phyloP scores from a whole-genome alignment of 2,329 filamentous ascomycete species.

The Chaetomiaceae sp. region DNA sequence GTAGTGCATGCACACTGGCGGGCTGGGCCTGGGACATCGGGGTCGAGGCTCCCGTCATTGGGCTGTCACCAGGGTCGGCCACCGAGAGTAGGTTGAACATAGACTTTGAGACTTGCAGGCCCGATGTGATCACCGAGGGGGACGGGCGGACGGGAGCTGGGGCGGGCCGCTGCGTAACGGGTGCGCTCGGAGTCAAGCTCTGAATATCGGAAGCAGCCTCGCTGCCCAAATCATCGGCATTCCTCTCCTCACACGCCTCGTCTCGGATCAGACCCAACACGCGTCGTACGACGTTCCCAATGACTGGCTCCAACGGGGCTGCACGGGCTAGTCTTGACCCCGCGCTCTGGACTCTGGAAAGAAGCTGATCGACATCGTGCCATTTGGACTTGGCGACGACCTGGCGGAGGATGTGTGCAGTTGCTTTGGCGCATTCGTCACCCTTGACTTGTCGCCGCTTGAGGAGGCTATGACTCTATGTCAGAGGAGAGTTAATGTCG shows the following conservation, averaged over 20 bases:
- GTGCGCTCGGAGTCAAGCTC: conserved; percentile 20
- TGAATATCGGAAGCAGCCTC: conserved; percentile 53
- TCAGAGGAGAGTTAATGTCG: conserved; percentile 10
- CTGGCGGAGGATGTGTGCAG: conserved; percentile 79
- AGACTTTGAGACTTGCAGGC: conserved; percentile 65
- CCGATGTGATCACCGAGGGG: conserved; percentile 58
- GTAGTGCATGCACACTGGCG: conserved; percentile 62
- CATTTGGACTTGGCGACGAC: conserved; percentile 80
- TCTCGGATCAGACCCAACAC: conserved; percentile 88
- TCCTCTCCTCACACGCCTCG: conserved; percentile 77
- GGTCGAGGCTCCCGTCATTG: conserved; percentile 37
- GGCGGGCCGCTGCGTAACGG: conserved; percentile 15
- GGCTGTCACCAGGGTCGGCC: conserved; percentile 47
- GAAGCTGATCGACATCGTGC: conserved; percentile 70
- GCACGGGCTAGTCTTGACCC: conserved; percentile 75
- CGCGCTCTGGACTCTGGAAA: conserved; percentile 73
- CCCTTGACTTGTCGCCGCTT: conserved; percentile 87
- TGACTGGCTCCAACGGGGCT: conserved; percentile 84
- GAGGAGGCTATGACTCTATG: conserved; percentile 58
- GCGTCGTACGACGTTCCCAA: conserved; percentile 89
- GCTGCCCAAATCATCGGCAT: conserved; percentile 52
- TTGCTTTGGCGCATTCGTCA: conserved; percentile 84
- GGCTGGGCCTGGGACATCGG: conserved; percentile 35
- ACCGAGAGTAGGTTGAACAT: conserved; percentile 86
- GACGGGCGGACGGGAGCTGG: conserved; percentile 44